These are phyloP conservation scores for Fusarium ramigenum DNA, from an alignment of 2,329 filamentous ascomycete genomes.

Conservation along the genomic window DNA sequence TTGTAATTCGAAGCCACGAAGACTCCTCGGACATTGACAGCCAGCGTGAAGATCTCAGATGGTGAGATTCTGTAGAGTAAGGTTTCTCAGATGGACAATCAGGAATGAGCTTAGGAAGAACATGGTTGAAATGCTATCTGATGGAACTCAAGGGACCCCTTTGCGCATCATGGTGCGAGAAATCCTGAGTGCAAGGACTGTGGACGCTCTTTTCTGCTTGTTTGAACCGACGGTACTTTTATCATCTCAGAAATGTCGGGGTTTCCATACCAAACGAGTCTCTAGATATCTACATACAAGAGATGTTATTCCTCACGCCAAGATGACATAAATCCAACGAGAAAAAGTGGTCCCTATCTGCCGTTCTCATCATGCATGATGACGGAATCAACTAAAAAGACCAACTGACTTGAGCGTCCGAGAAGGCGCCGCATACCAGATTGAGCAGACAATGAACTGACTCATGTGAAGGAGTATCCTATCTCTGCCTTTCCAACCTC, in stretches of 20 bases:
- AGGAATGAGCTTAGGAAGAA: background rate
- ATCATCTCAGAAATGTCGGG: background rate
- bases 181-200: background rate
- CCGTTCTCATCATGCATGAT: background rate
- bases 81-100: too few species aligned
- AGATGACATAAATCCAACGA: background rate
- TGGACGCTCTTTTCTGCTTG: background rate
- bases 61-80: too few species aligned
- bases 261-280: background rate
- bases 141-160: background rate
- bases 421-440: too few species aligned
- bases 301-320: accelerated
- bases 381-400: accelerated
- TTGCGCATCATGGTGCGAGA: background rate
- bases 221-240: background rate
- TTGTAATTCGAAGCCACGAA: too few species aligned
- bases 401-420: too few species aligned
- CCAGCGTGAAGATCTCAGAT: background rate
- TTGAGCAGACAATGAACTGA: too few species aligned
- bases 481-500: background rate
- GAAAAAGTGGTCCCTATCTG: too few species aligned
- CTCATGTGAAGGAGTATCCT: background rate
- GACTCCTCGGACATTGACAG: accelerated
- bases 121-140: background rate
- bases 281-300: background rate